Conservation (phyloP, 371 early-diverging fungal genomes). For the Pancytospora philotis region DNA sequence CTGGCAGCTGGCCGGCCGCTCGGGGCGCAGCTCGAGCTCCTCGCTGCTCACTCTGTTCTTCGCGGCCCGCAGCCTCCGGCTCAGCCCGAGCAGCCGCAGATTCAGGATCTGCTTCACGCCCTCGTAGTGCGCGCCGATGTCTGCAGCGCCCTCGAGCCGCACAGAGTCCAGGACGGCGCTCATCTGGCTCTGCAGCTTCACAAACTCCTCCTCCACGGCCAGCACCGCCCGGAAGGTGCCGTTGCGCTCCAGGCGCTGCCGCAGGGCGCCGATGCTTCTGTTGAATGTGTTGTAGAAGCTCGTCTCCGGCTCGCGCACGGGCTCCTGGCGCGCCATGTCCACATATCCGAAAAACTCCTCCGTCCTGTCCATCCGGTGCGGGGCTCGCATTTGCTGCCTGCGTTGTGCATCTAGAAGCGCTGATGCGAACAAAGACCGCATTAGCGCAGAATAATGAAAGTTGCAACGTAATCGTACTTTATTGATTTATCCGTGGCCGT, state of each 20-base stretch:
- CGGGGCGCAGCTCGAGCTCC: conserved; percentile 40
- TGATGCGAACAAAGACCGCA: no score
- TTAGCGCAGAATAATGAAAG: no score
- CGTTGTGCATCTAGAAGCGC: no score
- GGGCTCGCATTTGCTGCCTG: no score
- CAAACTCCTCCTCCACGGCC: conserved; percentile 29
- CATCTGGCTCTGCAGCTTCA: conserved; percentile 20
- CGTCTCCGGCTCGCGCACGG: not conserved
- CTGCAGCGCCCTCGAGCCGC: conserved; percentile 26
- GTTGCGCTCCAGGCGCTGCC: not conserved
- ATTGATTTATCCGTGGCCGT: no score
- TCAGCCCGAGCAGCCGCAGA: conserved; percentile 9
- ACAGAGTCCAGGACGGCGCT: conserved; percentile 23
- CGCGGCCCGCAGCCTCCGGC: conserved; percentile 11
- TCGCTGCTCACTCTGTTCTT: conserved; percentile 19
- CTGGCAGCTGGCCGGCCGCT: conserved; percentile 25
- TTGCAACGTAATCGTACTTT: no score
- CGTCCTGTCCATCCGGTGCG: conserved; percentile 29
- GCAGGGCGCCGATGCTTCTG: conserved; percentile 25
- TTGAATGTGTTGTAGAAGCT: conserved; percentile 44
- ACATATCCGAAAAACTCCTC: conserved; percentile 15
- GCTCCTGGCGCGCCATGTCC: not conserved
- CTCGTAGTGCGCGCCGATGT: conserved; percentile 46
- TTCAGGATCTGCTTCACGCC: conserved; percentile 53
- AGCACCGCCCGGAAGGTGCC: conserved; percentile 32